phyloP scores from a whole-genome alignment of 2,329 filamentous ascomycete genomes.

The Aspergillus vadensis region DNA sequence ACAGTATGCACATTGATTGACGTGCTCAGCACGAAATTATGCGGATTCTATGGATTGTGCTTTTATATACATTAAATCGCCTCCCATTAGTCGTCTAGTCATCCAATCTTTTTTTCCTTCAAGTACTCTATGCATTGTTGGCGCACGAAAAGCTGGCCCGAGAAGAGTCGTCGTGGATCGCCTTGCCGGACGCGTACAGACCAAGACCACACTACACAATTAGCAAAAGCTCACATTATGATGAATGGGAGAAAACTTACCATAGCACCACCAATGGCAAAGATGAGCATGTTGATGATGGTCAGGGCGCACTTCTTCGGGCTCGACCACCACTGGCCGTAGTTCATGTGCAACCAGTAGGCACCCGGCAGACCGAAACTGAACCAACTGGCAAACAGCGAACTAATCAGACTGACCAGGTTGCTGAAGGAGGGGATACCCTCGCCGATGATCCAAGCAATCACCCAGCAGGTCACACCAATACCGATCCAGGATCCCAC shows the following conservation, averaged over 20 bases:
- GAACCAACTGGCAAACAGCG: conserved; percentile 68
- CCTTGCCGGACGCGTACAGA: conserved; percentile 40
- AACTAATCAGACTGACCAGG: conserved; percentile 63
- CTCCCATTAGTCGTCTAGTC: neutral
- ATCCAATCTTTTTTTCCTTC: neutral
- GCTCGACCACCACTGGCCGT: conserved; percentile 43
- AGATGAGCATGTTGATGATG: conserved; percentile 48
- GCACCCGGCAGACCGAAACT: conserved; percentile 42
- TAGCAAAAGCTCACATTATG: neutral
- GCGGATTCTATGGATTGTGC: neutral
- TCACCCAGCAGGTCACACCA: conserved; percentile 56
- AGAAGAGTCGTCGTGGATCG: conserved; percentile 37
- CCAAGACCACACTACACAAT: conserved; percentile 36
- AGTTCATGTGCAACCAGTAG: conserved; percentile 54
- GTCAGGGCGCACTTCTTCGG: conserved; percentile 49
- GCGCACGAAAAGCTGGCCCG: conserved; percentile 43
- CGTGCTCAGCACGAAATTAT: neutral
- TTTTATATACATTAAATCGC: conserved; percentile 3
- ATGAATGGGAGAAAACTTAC: conserved; percentile 14
- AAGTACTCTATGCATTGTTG: conserved; percentile 28
- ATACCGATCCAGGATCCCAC: conserved; percentile 63
- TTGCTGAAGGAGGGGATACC: conserved; percentile 69
- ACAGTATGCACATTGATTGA: neutral
- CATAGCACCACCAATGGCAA: conserved; percentile 36
- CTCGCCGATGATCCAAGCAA: conserved; percentile 68